Base-by-base conservation (phyloP, 2,329 filamentous ascomycete species). In the Bipolaris bicolor region DNA sequence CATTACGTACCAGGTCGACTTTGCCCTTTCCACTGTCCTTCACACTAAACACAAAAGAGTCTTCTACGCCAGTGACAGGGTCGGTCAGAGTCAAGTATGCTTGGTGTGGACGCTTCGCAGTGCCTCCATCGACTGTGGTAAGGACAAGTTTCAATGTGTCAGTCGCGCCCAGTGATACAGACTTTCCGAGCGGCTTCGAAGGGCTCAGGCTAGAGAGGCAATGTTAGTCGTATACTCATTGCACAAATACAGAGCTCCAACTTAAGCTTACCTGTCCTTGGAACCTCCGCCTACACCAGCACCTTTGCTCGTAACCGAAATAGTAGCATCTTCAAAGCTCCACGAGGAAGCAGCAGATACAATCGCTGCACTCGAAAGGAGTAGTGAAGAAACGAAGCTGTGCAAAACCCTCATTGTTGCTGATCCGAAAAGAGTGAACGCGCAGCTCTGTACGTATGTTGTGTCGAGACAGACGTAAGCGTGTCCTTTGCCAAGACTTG, bases 11-110 rank as follows among this genome's bases (percentile, higher is more conserved):
- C 77, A 99, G 81, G 67, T 96, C 90, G 31, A 97, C 83, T 53
- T 88, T 88, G 20, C 86, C 92, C 80, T 97, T 97, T 65, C 95
- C 95, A 69, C 84, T 92, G 9, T 95, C 90, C 81, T 96, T 97
- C 46, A 96, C 81, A 10, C 81, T 88, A 68, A 99, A 83, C 1
- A 92, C 87, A 70, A 94, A 97, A 1, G 93, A 92, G 22, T 92
- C 88, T 77, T 98, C 93, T 45, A 99, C 82, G 34, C 91, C 91
- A 10, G 88, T 88, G 11, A 83, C 80, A 10, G 84, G 80, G 67
- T 98, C 92, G 68, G 86, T 88, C 56, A 99, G 79, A 15, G 95
- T 83, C 52, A 99, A 83, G 81, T 97, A 97, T 5, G 92, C 92
- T 79, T 99, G 95, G 78, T 99, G 95, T 67, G 95, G 92, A 64